Evolutionary conservation across 1,284 basidiomycete species (phyloP).

Genomic region (Sanghuangporus baumii): DNA sequence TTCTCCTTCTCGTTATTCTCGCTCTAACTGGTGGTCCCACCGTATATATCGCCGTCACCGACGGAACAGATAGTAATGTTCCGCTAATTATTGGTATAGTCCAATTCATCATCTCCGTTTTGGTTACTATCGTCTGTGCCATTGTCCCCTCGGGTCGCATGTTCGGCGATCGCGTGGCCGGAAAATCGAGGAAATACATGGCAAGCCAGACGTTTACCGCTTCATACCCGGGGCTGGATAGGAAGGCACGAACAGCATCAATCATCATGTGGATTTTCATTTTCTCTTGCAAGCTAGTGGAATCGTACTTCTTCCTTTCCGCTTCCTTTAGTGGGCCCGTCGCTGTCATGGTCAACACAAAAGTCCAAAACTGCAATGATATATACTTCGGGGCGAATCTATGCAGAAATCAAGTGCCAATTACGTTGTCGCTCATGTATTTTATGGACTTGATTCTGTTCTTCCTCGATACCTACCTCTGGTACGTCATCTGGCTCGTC

Average conservation of each 20-base stretch:
- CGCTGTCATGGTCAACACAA: conserved; percentile 87
- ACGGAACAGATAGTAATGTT: conserved; percentile 48
- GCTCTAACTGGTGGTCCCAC: conserved; percentile 87
- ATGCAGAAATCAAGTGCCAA: conserved; percentile 85
- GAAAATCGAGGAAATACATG: conserved; percentile 91
- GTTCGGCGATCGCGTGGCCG: conserved; percentile 94
- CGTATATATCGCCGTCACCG: conserved; percentile 82
- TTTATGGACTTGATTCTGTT: conserved; percentile 92
- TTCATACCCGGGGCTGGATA: conserved; percentile 77
- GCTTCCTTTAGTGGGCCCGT: conserved; percentile 89
- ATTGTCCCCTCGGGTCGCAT: conserved; percentile 87
- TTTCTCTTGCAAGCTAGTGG: conserved; percentile 88
- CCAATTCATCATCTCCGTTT: conserved; percentile 84
- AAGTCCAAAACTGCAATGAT: conserved; percentile 83
- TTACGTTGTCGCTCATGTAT: conserved; percentile 94
- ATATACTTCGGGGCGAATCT: conserved; percentile 72
- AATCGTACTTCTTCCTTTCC: conserved; percentile 96
- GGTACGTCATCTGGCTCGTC: conserved; percentile 97
- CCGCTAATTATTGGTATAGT: conserved; percentile 84
- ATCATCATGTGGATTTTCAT: conserved; percentile 85
- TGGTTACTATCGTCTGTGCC: conserved; percentile 75
- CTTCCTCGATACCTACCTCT: conserved; percentile 97
- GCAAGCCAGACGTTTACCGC: conserved; percentile 97
- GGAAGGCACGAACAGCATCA: conserved; percentile 68
- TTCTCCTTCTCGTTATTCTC: conserved; percentile 83